Percentiles rank a stretch among this genome's conserved stretches.
Conservation (phyloP, 306 rosid genomes). For the Alnus glutinosa region DNA sequence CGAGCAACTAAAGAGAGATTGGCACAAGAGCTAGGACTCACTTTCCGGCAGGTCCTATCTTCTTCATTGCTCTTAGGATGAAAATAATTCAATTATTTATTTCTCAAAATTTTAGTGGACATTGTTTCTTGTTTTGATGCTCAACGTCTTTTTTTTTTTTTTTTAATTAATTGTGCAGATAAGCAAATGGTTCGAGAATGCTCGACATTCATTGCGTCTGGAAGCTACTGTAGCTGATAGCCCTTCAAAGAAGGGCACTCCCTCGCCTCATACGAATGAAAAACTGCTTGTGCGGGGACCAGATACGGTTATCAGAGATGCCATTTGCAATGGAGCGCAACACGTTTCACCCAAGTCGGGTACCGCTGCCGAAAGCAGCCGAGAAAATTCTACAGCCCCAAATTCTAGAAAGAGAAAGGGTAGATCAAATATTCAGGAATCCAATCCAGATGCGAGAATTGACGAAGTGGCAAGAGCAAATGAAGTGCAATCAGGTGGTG, state of each 20-base stretch:
- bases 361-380: slow-evolving; percentile 16
- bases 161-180: slow-evolving; percentile 46
- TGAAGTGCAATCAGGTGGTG: slow-evolving; percentile 35
- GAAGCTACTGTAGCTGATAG: slow-evolving; percentile 35
- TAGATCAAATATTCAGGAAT: slow-evolving; percentile 44
- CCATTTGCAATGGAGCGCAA: slow-evolving; percentile 23
- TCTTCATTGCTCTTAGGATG: slow-evolving; percentile 21
- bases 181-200: slow-evolving; percentile 87
- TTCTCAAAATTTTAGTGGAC: slow-evolving; percentile 1
- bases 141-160: background rate
- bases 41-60: slow-evolving; percentile 61
- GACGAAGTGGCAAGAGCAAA: slow-evolving; percentile 27
- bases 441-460: slow-evolving; percentile 25
- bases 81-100: background rate
- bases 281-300: slow-evolving; percentile 22
- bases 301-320: slow-evolving; percentile 7
- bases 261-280: slow-evolving; percentile 23
- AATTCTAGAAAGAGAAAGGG: slow-evolving; percentile 62
- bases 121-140: background rate
- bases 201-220: slow-evolving; percentile 49
- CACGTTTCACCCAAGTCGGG: slow-evolving; percentile 20
- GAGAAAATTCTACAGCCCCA: slow-evolving; percentile 34
- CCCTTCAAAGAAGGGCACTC: slow-evolving; percentile 30
- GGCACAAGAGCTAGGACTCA: slow-evolving; percentile 79
- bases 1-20: slow-evolving; percentile 68